Conservation (phyloP, 2,329 filamentous ascomycete species). For the Microdochium paspali region DNA sequence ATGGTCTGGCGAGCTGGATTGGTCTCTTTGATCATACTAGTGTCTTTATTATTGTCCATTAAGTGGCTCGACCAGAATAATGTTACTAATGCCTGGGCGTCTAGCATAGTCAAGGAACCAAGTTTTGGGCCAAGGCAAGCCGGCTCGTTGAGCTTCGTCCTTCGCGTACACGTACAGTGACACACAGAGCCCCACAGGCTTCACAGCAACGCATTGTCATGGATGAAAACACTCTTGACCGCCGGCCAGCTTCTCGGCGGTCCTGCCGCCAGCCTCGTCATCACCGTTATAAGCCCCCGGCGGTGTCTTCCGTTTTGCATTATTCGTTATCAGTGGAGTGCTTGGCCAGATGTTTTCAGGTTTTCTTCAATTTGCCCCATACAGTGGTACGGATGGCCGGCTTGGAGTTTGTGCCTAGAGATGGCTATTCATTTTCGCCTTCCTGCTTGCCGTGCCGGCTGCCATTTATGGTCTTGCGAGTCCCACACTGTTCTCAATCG, state of each 20-base stretch:
- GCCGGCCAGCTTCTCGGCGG: conserved; percentile 23
- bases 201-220: conserved; percentile 15
- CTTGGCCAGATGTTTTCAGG: conserved; percentile 29
- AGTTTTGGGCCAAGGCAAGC: not conserved
- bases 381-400: conserved; percentile 33
- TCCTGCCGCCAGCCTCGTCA: conserved; percentile 23
- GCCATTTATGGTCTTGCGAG: conserved; percentile 7
- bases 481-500: not conserved
- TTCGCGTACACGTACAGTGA: no score
- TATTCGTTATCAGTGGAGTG: conserved; percentile 19
- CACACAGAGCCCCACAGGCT: conserved; percentile 3
- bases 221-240: conserved; percentile 22
- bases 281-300: conserved; percentile 18
- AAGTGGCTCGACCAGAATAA: conserved; percentile 29
- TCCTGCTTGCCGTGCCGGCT: conserved; percentile 5
- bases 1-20: conserved; percentile 6
- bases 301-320: conserved; percentile 22
- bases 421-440: conserved; percentile 43
- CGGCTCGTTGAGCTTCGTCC: no score
- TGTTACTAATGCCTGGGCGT: conserved; percentile 22
- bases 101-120: conserved; percentile 22
- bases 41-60: conserved; percentile 37
- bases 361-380: conserved; percentile 44
- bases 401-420: conserved; percentile 41
- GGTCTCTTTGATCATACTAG: conserved; percentile 21